Percentiles rank a stretch among this genome's conserved stretches.
Conservation (phyloP, 257 asterid species). For the Fraxinus excelsior region DNA sequence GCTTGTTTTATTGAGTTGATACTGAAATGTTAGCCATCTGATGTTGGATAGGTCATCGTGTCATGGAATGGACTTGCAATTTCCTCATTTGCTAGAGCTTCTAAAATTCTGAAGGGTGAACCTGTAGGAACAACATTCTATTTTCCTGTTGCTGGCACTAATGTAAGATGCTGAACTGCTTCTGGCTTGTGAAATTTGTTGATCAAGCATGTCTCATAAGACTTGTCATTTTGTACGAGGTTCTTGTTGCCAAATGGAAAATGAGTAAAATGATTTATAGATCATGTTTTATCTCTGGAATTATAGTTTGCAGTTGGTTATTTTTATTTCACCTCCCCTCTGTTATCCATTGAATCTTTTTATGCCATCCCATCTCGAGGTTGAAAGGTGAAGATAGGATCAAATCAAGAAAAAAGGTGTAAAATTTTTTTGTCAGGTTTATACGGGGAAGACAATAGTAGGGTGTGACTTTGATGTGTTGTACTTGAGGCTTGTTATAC, state of each 20-base stretch:
- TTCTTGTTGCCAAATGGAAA: background rate
- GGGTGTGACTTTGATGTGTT: background rate
- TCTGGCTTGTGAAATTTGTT: constrained; percentile 2
- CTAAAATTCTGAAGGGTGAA: constrained; percentile 73
- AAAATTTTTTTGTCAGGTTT: background rate
- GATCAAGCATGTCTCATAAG: background rate
- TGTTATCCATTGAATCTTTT: background rate
- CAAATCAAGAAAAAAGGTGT: background rate
- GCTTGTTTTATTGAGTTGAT: background rate
- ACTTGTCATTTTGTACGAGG: background rate
- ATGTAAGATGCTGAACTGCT: constrained; percentile 49
- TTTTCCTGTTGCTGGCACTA: constrained; percentile 71
- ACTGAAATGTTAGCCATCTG: constrained; percentile 6
- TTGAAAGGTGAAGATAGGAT: no score
- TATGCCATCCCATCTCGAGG: background rate
- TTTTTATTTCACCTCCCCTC: background rate
- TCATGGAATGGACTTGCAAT: constrained; percentile 96
- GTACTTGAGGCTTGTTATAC: no score
- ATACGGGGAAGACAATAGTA: no score
- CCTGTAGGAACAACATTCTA: constrained; percentile 56
- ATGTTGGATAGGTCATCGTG: constrained; percentile 71
- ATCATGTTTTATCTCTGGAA: background rate
- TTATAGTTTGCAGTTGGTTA: background rate
- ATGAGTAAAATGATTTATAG: background rate
- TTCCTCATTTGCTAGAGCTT: constrained; percentile 90